A percentile compares a stretch with the other conserved stretches of the same genome.
Conservation (phyloP, 371 early-diverging fungal genomes). For the Mortierella sp. region DNA sequence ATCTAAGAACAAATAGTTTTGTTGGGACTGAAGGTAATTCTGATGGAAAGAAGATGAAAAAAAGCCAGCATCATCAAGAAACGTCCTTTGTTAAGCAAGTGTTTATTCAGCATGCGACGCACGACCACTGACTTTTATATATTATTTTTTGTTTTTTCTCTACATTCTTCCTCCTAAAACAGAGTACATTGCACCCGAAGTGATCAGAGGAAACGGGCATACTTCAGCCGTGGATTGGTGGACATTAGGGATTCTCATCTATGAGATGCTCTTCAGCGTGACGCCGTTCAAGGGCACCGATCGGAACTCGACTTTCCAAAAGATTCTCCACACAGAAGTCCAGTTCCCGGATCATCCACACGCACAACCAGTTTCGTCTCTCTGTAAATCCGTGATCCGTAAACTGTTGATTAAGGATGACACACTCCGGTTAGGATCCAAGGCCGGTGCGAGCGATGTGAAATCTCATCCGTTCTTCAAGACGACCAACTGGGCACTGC, state of each 20-base stretch:
- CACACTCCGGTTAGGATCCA: conserved; percentile 83
- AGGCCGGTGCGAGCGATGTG: conserved; percentile 94
- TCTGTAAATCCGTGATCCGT: conserved; percentile 81
- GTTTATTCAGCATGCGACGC: too few species aligned
- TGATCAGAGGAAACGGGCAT: conserved; percentile 93
- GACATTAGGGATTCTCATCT: conserved; percentile 97
- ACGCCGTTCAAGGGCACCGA: conserved; percentile 96
- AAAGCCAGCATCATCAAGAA: neutral
- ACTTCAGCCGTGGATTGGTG: conserved; percentile 98
- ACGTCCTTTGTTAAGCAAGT: too few species aligned
- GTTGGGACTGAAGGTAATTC: conserved; percentile 92
- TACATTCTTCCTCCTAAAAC: neutral
- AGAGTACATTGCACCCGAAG: conserved; percentile 98
- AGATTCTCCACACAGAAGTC: conserved; percentile 83
- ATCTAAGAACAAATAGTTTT: conserved; percentile 93
- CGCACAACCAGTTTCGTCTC: conserved; percentile 57
- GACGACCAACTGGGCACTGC: conserved; percentile 91
- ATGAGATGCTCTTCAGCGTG: conserved; percentile 95
- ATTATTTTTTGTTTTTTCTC: conserved; percentile 1
- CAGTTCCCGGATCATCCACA: conserved; percentile 75
- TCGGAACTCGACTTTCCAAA: conserved; percentile 86
- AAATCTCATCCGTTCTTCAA: conserved; percentile 95
- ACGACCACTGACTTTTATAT: too few species aligned
- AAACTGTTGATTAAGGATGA: conserved; percentile 92
- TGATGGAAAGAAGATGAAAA: neutral